phyloP scores from a whole-genome alignment of 1,139 yeast genomes.

The Geotrichum histeridarum region DNA sequence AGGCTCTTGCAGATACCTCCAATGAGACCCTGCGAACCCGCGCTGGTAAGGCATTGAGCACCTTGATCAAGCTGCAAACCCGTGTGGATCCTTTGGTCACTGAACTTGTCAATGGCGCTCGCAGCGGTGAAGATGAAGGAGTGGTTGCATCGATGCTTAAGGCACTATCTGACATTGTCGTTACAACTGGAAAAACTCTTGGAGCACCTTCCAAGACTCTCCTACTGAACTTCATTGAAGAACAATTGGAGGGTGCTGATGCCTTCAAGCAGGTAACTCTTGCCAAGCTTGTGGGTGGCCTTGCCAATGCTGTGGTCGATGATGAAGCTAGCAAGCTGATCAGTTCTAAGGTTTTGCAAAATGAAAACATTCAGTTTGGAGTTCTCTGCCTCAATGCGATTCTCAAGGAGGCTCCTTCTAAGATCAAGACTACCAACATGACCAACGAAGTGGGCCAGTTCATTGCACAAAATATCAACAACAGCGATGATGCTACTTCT shows the following conservation, averaged over 20 bases:
- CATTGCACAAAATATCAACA: slow-evolving; percentile 45
- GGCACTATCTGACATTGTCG: slow-evolving; percentile 79
- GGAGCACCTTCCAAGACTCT: slow-evolving; percentile 66
- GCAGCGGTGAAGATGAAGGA: slow-evolving; percentile 53
- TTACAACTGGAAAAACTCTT: slow-evolving; percentile 72
- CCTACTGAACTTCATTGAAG: slow-evolving; percentile 71
- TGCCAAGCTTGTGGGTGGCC: slow-evolving; percentile 73
- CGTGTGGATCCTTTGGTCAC: slow-evolving; percentile 88
- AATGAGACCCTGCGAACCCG: slow-evolving; percentile 70
- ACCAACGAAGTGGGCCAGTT: slow-evolving; percentile 47
- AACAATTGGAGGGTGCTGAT: slow-evolving; percentile 29
- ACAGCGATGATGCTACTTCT: slow-evolving; percentile 52
- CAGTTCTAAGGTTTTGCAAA: slow-evolving; percentile 53
- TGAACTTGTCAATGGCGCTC: slow-evolving; percentile 75
- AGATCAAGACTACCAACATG: slow-evolving; percentile 51
- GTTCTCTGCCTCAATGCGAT: slow-evolving; percentile 73
- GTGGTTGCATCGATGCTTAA: slow-evolving; percentile 81
- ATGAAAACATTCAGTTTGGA: slow-evolving; percentile 52
- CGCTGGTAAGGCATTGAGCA: slow-evolving; percentile 89
- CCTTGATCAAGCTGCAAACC: slow-evolving; percentile 82
- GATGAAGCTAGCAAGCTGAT: slow-evolving; percentile 64
- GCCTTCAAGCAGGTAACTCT: slow-evolving; percentile 47
- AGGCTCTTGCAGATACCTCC: slow-evolving; percentile 71
- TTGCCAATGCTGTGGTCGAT: slow-evolving; percentile 59
- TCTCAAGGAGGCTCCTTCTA: slow-evolving; percentile 66